Evolutionary conservation across 257 asterid genomes (phyloP).

Genomic region (Vinca minor): DNA sequence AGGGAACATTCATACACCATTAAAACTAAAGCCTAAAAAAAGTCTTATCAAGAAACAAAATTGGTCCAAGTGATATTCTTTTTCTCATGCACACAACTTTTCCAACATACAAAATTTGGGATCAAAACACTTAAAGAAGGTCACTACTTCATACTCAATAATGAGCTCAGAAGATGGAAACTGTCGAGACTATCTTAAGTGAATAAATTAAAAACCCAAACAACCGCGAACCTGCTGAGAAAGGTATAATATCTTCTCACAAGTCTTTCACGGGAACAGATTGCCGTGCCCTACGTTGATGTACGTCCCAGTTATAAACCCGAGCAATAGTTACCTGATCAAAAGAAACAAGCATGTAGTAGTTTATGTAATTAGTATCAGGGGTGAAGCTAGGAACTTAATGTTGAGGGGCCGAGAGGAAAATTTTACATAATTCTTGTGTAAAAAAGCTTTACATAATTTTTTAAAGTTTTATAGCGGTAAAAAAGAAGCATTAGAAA

Average conservation of each 20-base stretch:
- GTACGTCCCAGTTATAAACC: slow-evolving; percentile 89
- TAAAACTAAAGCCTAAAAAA: slow-evolving; percentile 20
- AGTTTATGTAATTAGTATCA: neutral
- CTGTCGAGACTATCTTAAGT: neutral
- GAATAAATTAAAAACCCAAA: slow-evolving; percentile 8
- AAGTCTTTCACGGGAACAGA: slow-evolving; percentile 34
- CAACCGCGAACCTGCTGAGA: slow-evolving; percentile 3
- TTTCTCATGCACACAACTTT: neutral
- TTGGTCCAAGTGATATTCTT: slow-evolving; percentile 9
- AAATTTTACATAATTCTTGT: too few species aligned
- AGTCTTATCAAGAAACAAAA: slow-evolving; percentile 13
- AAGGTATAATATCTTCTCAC: slow-evolving; percentile 14
- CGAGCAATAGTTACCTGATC: slow-evolving; percentile 85
- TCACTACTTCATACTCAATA: too few species aligned
- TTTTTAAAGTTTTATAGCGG: too few species aligned
- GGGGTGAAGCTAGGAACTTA: too few species aligned
- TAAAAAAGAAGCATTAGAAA: too few species aligned
- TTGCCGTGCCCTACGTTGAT: slow-evolving; percentile 69
- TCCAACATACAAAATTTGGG: slow-evolving; percentile 2
- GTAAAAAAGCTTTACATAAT: too few species aligned
- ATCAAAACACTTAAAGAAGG: slow-evolving; percentile 5
- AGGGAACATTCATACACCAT: neutral
- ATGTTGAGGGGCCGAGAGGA: too few species aligned
- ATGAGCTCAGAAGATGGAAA: too few species aligned
- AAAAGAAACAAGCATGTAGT: slow-evolving; percentile 1